Evolutionary conservation across 164 flowering plant genomes (phyloP), one percentile per base, ranked within the genome.

Genomic region (Berberis thunbergii): DNA sequence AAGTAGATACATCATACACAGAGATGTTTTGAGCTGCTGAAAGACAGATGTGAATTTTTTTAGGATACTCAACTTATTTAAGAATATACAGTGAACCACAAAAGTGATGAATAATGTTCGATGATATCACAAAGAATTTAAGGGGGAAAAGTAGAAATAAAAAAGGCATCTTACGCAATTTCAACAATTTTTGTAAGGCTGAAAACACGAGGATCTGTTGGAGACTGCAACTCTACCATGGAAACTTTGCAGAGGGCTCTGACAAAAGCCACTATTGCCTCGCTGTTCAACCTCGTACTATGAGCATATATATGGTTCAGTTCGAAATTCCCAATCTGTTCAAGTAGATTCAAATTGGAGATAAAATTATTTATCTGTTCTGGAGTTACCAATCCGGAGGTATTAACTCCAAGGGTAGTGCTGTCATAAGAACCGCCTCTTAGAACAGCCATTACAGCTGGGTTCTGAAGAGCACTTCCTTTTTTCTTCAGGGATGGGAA

Each of bases 351-450:
- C 81, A 95, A 81, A 77, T 91, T 95, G 56, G 84, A 79, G 76
- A 95, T 88, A 72, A 95, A 91, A 70, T 77, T 79, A 78, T 74
- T 88, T 40, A 95, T 83, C 80, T 91, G 97, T 52, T 89, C 99
- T 50, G 91, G 85, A 43, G 96, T 81, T 61, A 95, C 87, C 66
- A 79, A 73, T 50, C 81, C 86, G 1, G 87, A 69, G 43, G 84
- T 45, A 76, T 82, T 87, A 57, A 64, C 75, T 73, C 87, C 84
- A 62, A 59, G 56, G 57, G 80, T 65, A 42, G 87, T 83, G 75
- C 99, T 95, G 68, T 91, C 99, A 79, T 95, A 95, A 62, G 99
- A 91, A 63, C 99, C 91, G 59, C 99, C 99, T 71, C 99, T 85
- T 75, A 89, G 94, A 76, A 83, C 94, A 80, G 99, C 99, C 76